Percentiles rank a stretch among this genome's conserved stretches.
Evolutionary conservation across 2,329 filamentous ascomycete species (phyloP).

Genomic region (Dryadomyces sulphureus): DNA sequence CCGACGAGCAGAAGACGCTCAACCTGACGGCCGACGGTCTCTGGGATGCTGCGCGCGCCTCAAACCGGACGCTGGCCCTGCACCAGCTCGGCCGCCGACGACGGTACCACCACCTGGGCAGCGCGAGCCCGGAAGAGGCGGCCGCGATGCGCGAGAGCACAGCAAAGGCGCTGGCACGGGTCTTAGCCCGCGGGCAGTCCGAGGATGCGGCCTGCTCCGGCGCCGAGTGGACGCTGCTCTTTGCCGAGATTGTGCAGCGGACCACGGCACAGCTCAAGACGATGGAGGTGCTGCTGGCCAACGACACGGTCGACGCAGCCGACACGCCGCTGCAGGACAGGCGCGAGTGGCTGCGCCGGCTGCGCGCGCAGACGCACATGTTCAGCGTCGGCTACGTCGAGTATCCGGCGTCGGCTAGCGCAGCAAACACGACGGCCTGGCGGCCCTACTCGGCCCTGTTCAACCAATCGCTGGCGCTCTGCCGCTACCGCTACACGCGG

Average conservation of each 20-base stretch:
- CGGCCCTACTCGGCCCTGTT: conserved; percentile 18
- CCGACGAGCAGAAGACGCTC: conserved; percentile 19
- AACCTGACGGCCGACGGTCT: conserved; percentile 26
- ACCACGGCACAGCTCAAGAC: conserved; percentile 20
- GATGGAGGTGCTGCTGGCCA: conserved; percentile 16
- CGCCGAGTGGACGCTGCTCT: conserved; percentile 27
- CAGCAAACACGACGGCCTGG: conserved; percentile 16
- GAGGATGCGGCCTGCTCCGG: conserved; percentile 18
- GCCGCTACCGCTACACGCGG: conserved; percentile 25
- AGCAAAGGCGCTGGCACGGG: conserved; percentile 16
- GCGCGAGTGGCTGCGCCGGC: conserved; percentile 16
- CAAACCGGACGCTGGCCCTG: conserved; percentile 15
- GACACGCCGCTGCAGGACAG: conserved; percentile 14
- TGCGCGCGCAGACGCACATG: conserved; percentile 25
- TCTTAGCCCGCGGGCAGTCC: conserved; percentile 11
- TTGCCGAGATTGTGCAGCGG: conserved; percentile 25
- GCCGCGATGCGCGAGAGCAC: conserved; percentile 18
- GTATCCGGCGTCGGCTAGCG: conserved; percentile 19
- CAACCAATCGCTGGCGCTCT: conserved; percentile 23
- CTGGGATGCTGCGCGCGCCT: conserved; percentile 17
- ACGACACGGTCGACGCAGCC: conserved; percentile 5
- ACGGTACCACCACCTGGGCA: conserved; percentile 21
- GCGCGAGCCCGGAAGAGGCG: conserved; percentile 19
- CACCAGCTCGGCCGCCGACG: conserved; percentile 21
- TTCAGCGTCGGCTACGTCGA: conserved; percentile 29